phyloP scores from a whole-genome alignment of 1,284 basidiomycete genomes.

The Austroboletus niveus region DNA sequence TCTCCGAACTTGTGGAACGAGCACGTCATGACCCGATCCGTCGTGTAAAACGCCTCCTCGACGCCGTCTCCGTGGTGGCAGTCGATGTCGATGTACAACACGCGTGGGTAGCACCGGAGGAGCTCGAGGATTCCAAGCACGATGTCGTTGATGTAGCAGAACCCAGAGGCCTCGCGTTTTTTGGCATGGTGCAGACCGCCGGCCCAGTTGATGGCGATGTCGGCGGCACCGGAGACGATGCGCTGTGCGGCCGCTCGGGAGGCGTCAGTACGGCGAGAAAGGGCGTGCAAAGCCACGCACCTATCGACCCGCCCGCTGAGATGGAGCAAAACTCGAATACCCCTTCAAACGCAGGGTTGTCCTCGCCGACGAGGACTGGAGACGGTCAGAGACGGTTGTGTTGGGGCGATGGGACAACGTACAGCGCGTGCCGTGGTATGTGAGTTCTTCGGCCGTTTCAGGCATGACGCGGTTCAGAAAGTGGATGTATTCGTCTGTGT shows the following conservation, averaged over 20 bases:
- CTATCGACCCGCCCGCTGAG: constrained; percentile 91
- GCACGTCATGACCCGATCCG: constrained; percentile 94
- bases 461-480: constrained; percentile 88
- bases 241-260: constrained; percentile 76
- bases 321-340: constrained; percentile 97
- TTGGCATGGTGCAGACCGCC: constrained; percentile 98
- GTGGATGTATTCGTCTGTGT: constrained; percentile 97
- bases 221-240: constrained; percentile 79
- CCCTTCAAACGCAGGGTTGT: constrained; percentile 96
- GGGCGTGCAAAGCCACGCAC: constrained; percentile 36
- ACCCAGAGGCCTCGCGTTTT: constrained; percentile 93
- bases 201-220: constrained; percentile 97
- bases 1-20: constrained; percentile 97
- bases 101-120: constrained; percentile 77
- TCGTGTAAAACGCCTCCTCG: constrained; percentile 98
- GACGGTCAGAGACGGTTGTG: constrained; percentile 8
- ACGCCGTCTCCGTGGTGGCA: constrained; percentile 99
- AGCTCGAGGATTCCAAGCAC: constrained; percentile 89
- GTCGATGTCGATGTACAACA: constrained; percentile 97
- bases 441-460: constrained; percentile 83
- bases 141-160: constrained; percentile 98
- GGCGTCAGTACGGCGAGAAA: background rate
- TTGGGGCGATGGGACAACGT: constrained; percentile 31
- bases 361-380: constrained; percentile 85
- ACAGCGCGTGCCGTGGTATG: constrained; percentile 83